A percentile compares a stretch with the other conserved stretches of the same genome.
These are phyloP conservation scores for Coemansia sp. DNA, from an alignment of 192 early-diverging fungal species.

Conservation along the genomic window DNA sequence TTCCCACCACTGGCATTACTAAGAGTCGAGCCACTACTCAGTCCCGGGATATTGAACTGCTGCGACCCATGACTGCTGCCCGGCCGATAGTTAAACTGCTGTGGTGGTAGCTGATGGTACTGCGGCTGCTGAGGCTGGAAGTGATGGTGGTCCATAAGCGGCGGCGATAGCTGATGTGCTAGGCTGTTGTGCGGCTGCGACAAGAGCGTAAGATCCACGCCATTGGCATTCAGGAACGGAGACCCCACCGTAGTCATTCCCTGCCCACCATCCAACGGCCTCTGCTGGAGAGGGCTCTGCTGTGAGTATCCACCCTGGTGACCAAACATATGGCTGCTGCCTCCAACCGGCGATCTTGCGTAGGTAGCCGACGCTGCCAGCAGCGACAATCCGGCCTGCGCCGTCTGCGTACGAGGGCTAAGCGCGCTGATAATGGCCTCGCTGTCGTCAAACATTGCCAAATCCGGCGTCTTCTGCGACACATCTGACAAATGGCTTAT, in stretches of 20 bases:
- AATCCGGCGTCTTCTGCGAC: constrained; percentile 28
- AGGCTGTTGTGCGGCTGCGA: constrained; percentile 55
- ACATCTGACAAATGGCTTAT: constrained; percentile 24
- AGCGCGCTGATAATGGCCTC: constrained; percentile 30
- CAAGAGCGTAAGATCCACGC: constrained; percentile 46
- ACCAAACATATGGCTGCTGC: constrained; percentile 1
- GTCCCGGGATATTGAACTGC: not conserved
- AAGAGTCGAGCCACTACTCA: not conserved
- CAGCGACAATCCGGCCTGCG: constrained; percentile 46
- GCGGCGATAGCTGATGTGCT: constrained; percentile 39
- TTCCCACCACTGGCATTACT: not conserved
- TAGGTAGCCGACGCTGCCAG: constrained; percentile 45
- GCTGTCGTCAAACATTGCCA: constrained; percentile 41
- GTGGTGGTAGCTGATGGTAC: constrained; percentile 3
- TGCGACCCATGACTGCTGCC: not conserved
- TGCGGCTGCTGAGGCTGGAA: not conserved
- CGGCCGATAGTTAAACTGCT: not conserved
- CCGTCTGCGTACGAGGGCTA: constrained; percentile 49
- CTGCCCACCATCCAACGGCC: constrained; percentile 1
- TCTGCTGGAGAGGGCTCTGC: not conserved
- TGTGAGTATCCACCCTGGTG: not conserved
- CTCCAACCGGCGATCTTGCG: constrained; percentile 22
- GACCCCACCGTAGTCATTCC: constrained; percentile 12
- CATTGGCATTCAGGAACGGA: constrained; percentile 34
- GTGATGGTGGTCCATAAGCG: constrained; percentile 14